These are phyloP conservation scores for Pogostemon cablin DNA, from an alignment of 257 asterid species.

Conservation along the genomic window DNA sequence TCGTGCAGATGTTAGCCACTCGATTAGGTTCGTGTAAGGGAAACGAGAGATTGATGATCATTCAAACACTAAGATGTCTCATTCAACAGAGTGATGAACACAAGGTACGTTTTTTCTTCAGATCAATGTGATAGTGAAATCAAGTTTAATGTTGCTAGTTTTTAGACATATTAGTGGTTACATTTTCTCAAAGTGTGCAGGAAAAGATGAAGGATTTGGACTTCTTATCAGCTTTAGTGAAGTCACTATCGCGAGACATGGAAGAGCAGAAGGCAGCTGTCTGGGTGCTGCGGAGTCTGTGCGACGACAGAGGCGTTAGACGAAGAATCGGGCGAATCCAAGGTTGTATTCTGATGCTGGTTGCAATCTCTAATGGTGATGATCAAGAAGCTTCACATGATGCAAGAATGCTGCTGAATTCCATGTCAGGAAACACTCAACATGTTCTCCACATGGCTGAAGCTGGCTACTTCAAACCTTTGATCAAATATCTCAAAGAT, in stretches of 20 bases:
- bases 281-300: conserved; percentile 59
- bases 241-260: conserved; percentile 58
- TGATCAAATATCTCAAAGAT: conserved; percentile 63
- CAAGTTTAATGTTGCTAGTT: too few relatives aligned
- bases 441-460: conserved; percentile 95
- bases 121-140: background rate
- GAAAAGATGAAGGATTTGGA: conserved; percentile 69
- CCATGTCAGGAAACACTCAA: conserved; percentile 71
- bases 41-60: conserved; percentile 50
- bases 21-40: conserved; percentile 53
- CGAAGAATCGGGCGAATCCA: conserved; percentile 68
- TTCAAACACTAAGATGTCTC: conserved; percentile 54
- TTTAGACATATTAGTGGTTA: conserved; percentile 28
- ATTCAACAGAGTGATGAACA: conserved; percentile 37
- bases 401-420: conserved; percentile 58
- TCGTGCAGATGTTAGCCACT: conserved; percentile 46
- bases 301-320: conserved; percentile 48
- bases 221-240: conserved; percentile 56
- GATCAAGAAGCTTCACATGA: conserved; percentile 60
- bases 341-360: conserved; percentile 82
- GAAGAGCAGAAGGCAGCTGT: conserved; percentile 83
- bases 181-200: conserved; percentile 58
- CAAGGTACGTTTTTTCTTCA: conserved; percentile 55
- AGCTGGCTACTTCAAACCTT: conserved; percentile 90
- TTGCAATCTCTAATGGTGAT: conserved; percentile 61